Evolutionary conservation across 345 rosid genomes (phyloP).

Genomic region (Arabidopsis arenosa): DNA sequence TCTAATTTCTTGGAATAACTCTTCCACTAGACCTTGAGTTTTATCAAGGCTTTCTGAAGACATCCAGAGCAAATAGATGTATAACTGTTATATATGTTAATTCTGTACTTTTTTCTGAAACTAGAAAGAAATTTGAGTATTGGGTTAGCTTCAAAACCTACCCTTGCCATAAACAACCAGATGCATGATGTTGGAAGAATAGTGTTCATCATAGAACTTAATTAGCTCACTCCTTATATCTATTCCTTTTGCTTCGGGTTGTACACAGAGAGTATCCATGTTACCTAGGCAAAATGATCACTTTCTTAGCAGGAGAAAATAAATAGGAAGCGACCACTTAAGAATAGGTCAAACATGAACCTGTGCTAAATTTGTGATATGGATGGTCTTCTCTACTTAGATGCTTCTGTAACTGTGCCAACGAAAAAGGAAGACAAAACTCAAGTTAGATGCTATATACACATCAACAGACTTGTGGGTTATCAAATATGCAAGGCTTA

Average conservation of each 20-base stretch:
- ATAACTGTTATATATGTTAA: constrained; percentile 4
- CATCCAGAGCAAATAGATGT: constrained; percentile 36
- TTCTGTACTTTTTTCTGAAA: constrained; percentile 3
- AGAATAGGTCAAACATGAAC: constrained; percentile 46
- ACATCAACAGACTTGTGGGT: not conserved
- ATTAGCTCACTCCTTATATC: constrained; percentile 77
- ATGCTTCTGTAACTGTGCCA: constrained; percentile 74
- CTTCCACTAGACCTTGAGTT: constrained; percentile 63
- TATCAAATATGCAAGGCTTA: too few relatives aligned
- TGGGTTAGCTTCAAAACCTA: constrained; percentile 39
- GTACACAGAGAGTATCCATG: constrained; percentile 74
- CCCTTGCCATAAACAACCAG: constrained; percentile 85
- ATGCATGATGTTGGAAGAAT: constrained; percentile 91
- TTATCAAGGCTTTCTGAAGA: constrained; percentile 72
- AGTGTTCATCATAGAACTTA: constrained; percentile 72
- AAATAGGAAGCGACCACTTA: not conserved
- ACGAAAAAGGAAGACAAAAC: not conserved
- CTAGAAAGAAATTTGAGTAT: not conserved
- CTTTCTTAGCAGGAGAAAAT: constrained; percentile 17
- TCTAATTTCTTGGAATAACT: constrained; percentile 65
- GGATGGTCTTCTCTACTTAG: constrained; percentile 70
- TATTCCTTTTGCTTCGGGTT: constrained; percentile 72
- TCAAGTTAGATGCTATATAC: not conserved
- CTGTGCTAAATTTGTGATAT: constrained; percentile 79
- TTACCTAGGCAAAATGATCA: constrained; percentile 55